These are phyloP conservation scores for Melampsora larici-populina DNA, from an alignment of 1,284 basidiomycete species.

Conservation along the genomic window DNA sequence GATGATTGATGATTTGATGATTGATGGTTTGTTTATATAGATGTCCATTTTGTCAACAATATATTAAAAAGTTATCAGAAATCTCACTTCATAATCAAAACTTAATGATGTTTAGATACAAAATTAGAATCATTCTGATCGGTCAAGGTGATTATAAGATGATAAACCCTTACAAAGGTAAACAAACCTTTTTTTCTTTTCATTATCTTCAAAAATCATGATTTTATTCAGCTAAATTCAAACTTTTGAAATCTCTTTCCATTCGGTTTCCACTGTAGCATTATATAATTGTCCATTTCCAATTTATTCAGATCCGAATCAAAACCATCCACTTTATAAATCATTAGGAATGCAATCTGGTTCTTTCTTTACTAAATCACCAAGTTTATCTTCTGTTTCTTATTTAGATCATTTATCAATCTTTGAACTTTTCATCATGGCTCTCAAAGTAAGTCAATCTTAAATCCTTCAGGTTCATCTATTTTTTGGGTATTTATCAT, in stretches of 20 bases:
- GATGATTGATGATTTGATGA: slow-evolving; percentile 9
- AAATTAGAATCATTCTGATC: slow-evolving; percentile 24
- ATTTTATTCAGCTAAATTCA: not conserved
- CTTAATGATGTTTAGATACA: slow-evolving; percentile 15
- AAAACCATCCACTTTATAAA: not conserved
- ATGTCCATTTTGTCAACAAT: not conserved
- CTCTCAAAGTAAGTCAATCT: not conserved
- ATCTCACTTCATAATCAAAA: not conserved
- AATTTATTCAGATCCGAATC: slow-evolving; percentile 19
- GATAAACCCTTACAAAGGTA: slow-evolving; percentile 21
- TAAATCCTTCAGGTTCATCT: not conserved
- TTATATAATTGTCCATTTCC: slow-evolving; percentile 36
- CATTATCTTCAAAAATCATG: too few species aligned
- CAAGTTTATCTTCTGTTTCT: not conserved
- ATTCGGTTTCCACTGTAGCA: not conserved
- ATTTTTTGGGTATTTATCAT: not conserved
- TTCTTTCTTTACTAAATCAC: too few species aligned
- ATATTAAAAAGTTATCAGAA: not conserved
- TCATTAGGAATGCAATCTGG: not conserved
- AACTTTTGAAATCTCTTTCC: not conserved
- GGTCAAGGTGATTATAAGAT: slow-evolving; percentile 25
- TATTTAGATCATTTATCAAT: not conserved
- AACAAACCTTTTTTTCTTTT: not conserved
- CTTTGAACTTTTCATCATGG: not conserved
- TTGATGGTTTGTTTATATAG: not conserved